A percentile compares a stretch with the other conserved stretches of the same genome.
phyloP scores from a whole-genome alignment of 2,329 filamentous ascomycete genomes.

The Metarhizium album region DNA sequence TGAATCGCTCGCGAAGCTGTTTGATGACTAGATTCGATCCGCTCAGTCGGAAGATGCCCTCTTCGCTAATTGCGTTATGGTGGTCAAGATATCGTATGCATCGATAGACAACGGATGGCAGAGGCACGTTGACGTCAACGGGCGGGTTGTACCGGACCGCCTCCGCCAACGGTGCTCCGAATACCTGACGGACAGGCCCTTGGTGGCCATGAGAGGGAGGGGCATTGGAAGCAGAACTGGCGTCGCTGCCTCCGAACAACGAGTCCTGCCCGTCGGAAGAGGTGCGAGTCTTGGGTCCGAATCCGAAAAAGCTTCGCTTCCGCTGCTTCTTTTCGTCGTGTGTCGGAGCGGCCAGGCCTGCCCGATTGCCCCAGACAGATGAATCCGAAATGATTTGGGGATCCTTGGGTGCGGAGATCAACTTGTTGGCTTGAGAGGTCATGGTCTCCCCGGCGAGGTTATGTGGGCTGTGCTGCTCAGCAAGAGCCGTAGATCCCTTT shows the following conservation, averaged over 20 bases:
- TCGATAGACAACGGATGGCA: constrained; percentile 89
- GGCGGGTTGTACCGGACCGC: constrained; percentile 76
- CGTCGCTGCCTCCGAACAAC: constrained; percentile 38
- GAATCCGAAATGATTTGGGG: constrained; percentile 73
- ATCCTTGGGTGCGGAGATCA: constrained; percentile 79
- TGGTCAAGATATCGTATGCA: constrained; percentile 86
- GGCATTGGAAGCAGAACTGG: constrained; percentile 29
- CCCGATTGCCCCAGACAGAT: constrained; percentile 76
- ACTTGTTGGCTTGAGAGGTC: constrained; percentile 29
- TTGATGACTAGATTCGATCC: constrained; percentile 96
- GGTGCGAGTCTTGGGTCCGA: constrained; percentile 48
- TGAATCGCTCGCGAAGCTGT: constrained; percentile 82
- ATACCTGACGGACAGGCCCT: constrained; percentile 58
- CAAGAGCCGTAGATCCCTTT: constrained; percentile 24
- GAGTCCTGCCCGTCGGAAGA: constrained; percentile 49
- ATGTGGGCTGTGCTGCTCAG: constrained; percentile 23
- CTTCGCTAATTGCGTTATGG: constrained; percentile 72
- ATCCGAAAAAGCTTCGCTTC: constrained; percentile 70
- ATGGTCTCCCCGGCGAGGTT: constrained; percentile 23
- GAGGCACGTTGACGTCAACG: constrained; percentile 56
- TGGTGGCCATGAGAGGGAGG: constrained; percentile 30
- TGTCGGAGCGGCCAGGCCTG: constrained; percentile 36
- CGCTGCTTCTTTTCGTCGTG: constrained; percentile 67
- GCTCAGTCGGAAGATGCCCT: constrained; percentile 93
- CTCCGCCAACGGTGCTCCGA: constrained; percentile 76